These are phyloP conservation scores for Vaccinium myrtillus DNA, from an alignment of 148 eudicot genomes.

Conservation along the genomic window DNA sequence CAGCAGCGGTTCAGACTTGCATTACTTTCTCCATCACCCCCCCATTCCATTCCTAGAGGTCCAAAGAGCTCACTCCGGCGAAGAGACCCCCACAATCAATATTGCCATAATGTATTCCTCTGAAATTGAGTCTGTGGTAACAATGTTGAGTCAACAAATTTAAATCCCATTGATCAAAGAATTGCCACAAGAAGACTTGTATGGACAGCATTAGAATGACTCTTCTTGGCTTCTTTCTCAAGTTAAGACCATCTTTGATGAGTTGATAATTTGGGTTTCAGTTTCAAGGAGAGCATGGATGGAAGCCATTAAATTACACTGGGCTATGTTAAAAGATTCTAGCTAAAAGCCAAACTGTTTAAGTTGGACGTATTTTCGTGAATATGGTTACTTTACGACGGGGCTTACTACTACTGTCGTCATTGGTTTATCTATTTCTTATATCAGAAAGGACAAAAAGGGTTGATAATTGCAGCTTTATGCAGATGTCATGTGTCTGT, in stretches of 20 bases:
- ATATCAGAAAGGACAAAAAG: background rate
- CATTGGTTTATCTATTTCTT: background rate
- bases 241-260: background rate
- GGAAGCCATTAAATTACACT: constrained; percentile 87
- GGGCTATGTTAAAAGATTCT: constrained; percentile 91
- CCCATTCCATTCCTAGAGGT: too few species aligned
- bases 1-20: too few species aligned
- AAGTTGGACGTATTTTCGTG: constrained; percentile 24
- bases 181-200: background rate
- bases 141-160: background rate
- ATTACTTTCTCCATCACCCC: too few species aligned
- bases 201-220: background rate
- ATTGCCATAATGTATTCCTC: background rate
- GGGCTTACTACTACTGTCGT: background rate
- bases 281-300: constrained; percentile 95
- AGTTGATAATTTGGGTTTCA: constrained; percentile 28
- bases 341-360: constrained; percentile 96
- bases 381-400: background rate
- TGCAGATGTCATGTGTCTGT: background rate
- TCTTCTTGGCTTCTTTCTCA: constrained; percentile 6
- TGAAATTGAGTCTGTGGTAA: background rate
- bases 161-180: background rate
- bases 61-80: too few species aligned
- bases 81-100: too few species aligned
- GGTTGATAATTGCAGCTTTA: background rate